phyloP scores from a whole-genome alignment of 1,284 basidiomycete species.

The Ganoderma leucocontextum region DNA sequence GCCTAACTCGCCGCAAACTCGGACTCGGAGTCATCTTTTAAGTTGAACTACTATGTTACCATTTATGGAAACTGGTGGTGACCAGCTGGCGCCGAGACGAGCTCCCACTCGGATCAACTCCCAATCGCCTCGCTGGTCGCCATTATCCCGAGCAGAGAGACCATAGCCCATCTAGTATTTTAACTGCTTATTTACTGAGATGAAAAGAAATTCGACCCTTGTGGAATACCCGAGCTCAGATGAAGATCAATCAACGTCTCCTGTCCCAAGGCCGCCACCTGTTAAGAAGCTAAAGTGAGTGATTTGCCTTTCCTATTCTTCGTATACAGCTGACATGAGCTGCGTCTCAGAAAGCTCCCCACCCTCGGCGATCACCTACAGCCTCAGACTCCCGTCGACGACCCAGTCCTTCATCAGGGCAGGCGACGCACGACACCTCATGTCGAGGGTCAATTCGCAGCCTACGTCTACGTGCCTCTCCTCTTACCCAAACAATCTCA shows the following conservation, averaged over 20 bases:
- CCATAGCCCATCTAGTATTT: background rate
- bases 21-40: too few species aligned
- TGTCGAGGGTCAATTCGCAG: slow-evolving; percentile 81
- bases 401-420: slow-evolving; percentile 81
- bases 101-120: background rate
- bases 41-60: too few species aligned
- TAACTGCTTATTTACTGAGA: background rate
- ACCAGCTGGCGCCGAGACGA: too few species aligned
- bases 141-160: background rate
- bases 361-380: slow-evolving; percentile 58
- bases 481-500: slow-evolving; percentile 49
- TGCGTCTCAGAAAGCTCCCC: slow-evolving; percentile 58
- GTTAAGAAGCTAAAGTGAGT: slow-evolving; percentile 11
- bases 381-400: slow-evolving; percentile 58
- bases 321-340: background rate
- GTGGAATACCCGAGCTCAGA: slow-evolving; percentile 21
- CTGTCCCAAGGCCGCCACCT: background rate
- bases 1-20: too few species aligned
- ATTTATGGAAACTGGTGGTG: too few species aligned
- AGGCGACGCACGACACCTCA: slow-evolving; percentile 77
- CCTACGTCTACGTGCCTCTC: slow-evolving; percentile 78
- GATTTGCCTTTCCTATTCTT: background rate
- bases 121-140: background rate
- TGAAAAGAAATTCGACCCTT: slow-evolving; percentile 9
- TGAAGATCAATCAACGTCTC: background rate